Conservation (phyloP, 1,284 basidiomycete species). For the Clitocybe nebularis region DNA sequence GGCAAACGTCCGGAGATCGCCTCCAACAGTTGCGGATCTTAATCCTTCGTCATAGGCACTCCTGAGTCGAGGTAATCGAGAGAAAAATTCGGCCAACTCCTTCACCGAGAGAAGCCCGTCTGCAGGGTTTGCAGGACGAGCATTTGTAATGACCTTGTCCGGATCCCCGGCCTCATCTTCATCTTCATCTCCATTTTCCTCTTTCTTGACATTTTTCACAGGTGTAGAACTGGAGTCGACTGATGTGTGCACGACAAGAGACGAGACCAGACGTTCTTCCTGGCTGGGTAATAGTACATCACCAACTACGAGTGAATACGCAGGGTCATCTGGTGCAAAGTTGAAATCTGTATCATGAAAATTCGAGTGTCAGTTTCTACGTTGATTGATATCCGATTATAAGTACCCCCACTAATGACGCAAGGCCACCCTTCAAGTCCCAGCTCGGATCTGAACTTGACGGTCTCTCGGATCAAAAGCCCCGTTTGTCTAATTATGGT, state of each 20-base stretch:
- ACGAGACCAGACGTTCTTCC: conserved; percentile 49
- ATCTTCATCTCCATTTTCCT: conserved; percentile 39
- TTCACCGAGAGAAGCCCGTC: conserved; percentile 73
- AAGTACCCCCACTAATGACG: conserved; percentile 77
- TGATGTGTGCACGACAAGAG: conserved; percentile 80
- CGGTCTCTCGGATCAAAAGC: conserved; percentile 67
- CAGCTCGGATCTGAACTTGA: conserved; percentile 51
- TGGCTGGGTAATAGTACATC: conserved; percentile 54
- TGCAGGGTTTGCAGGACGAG: conserved; percentile 51
- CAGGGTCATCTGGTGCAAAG: conserved; percentile 81
- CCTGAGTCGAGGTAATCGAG: conserved; percentile 35
- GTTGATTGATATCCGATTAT: background rate
- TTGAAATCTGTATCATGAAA: conserved; percentile 76
- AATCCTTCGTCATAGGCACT: conserved; percentile 63
- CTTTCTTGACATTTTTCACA: conserved; percentile 17
- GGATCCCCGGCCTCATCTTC: conserved; percentile 55
- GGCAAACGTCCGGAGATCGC: conserved; percentile 43
- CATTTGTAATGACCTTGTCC: conserved; percentile 74
- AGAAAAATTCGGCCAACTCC: conserved; percentile 60
- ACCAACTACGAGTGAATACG: conserved; percentile 79
- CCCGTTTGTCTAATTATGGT: conserved; percentile 54
- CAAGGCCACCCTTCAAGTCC: conserved; percentile 63
- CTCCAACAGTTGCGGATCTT: conserved; percentile 9
- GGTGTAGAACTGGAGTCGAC: conserved; percentile 58
- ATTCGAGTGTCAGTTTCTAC: background rate